Base-by-base conservation (phyloP, 1,284 basidiomycete species). In the Malassezia psittaci region DNA sequence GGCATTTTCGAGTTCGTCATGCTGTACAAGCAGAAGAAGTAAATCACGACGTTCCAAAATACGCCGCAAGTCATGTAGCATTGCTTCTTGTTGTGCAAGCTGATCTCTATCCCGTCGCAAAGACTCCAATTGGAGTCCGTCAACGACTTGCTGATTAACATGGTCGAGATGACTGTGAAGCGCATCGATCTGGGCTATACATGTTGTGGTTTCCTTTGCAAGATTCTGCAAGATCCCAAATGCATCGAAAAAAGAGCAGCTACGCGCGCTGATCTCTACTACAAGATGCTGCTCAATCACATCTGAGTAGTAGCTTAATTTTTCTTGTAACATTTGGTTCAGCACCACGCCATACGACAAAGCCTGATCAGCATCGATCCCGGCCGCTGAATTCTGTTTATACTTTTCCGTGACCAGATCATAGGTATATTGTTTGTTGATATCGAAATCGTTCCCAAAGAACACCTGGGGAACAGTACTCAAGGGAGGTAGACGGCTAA, bases 221-320 rank as follows among this genome's bases (percentile, higher is more conserved):
- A 98, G 81, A 61, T 90, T 86, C 69, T 96, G 88, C 11, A 98
- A 79, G 73, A 96, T 96, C 9, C 88, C 83, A 19, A 99, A 82
- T 1, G 93, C 94, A 1, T 90, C 87, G 71, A 98, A 99, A 81
- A 99, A 98, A 2, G 89, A 90, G 0, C 87, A 83, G 0, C 89
- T 89, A 5, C 91, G 85, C 10, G 86, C 78, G 7, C 87, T 86
- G 52, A 99, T 94, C 76, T 96, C 93, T 64, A 85, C 84, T 13
- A 94, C 83, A 51, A 99, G 85, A 72, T 98, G 91, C 62, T 90
- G 85, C 70, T 99, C 93, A 59, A 98, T 83, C 1, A 87, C 87
- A 74, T 96, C 94, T 7, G 91, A 85, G 68, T 96, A 87, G 59
- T 90, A 85, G 12, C 89, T 90, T 53, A 96, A 82, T 68, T 85